Evolutionary conservation across 192 early-diverging fungal species (phyloP).

Genomic region (Backusella parvicylindrica): DNA sequence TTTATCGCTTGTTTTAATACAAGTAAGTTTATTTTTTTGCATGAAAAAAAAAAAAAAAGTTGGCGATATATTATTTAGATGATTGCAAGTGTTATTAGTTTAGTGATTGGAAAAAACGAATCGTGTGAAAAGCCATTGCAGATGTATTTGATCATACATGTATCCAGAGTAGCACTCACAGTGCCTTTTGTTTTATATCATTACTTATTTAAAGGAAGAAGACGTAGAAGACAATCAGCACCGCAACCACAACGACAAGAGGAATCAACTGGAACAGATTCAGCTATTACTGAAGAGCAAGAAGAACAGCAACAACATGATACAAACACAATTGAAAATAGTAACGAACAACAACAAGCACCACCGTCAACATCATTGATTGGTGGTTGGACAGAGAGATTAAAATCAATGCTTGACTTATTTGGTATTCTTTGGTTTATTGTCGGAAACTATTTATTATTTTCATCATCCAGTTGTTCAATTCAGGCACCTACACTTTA

Average conservation of each 20-base stretch:
- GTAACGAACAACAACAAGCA: neutral
- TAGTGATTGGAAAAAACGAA: conserved; percentile 13
- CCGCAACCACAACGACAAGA: neutral
- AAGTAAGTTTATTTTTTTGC: conserved; percentile 9
- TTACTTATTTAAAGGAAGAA: conserved; percentile 7
- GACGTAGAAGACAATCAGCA: neutral
- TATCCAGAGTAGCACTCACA: conserved; percentile 6
- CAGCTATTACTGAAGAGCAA: neutral
- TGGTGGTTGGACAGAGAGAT: conserved; percentile 1
- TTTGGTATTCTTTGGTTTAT: conserved; percentile 64
- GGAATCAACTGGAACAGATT: neutral
- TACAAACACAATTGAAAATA: neutral
- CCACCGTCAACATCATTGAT: neutral
- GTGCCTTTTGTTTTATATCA: conserved; percentile 13
- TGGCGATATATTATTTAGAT: conserved; percentile 2
- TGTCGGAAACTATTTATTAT: conserved; percentile 68
- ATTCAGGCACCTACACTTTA: conserved; percentile 54
- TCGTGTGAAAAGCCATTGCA: conserved; percentile 20
- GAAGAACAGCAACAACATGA: neutral
- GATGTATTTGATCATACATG: conserved; percentile 15
- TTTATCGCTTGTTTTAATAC: neutral
- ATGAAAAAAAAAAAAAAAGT: neutral
- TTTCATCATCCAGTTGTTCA: conserved; percentile 45
- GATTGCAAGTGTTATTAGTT: conserved; percentile 5
- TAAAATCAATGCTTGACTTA: conserved; percentile 59